Percentiles rank a stretch among this genome's conserved stretches.
These are phyloP conservation scores for Monosporozyma aquatica DNA, from an alignment of 805 yeast species.

Conservation along the genomic window DNA sequence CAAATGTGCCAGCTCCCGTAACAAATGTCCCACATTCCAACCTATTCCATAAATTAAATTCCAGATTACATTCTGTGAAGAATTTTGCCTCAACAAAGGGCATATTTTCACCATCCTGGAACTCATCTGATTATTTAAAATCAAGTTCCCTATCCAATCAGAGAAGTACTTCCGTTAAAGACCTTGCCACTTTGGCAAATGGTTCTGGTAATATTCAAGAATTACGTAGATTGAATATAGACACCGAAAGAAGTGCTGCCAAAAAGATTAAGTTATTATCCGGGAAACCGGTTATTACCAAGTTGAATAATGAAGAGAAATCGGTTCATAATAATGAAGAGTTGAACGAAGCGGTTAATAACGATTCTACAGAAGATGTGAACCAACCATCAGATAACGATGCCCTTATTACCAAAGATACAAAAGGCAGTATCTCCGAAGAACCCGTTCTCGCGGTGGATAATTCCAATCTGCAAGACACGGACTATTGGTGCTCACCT, in stretches of 20 bases:
- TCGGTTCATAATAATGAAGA: no score
- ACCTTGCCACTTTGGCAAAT: constrained; percentile 6
- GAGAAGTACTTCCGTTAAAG: constrained; percentile 5
- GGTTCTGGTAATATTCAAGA: constrained; percentile 19
- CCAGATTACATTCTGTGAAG: constrained; percentile 26
- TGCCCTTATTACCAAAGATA: no score
- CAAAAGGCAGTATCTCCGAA: not conserved
- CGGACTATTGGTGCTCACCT: constrained; percentile 69
- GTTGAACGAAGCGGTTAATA: no score
- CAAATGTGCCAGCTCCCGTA: constrained; percentile 11
- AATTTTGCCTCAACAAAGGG: constrained; percentile 30
- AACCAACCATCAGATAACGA: no score
- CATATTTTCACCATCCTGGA: constrained; percentile 29
- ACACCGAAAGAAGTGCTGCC: constrained; percentile 36
- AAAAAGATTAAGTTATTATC: constrained; percentile 33
- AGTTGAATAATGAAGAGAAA: constrained; percentile 8
- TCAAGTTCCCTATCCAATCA: not conserved
- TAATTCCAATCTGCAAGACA: no score
- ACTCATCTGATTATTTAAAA: not conserved
- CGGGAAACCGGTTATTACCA: constrained; percentile 19
- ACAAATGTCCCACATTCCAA: constrained; percentile 20
- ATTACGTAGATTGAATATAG: constrained; percentile 33
- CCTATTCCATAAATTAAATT: constrained; percentile 31
- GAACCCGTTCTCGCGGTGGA: not conserved
- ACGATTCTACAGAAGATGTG: no score